Conservation (phyloP, 768 basidiomycete genomes). For the Hydnomerulius pinastri region DNA sequence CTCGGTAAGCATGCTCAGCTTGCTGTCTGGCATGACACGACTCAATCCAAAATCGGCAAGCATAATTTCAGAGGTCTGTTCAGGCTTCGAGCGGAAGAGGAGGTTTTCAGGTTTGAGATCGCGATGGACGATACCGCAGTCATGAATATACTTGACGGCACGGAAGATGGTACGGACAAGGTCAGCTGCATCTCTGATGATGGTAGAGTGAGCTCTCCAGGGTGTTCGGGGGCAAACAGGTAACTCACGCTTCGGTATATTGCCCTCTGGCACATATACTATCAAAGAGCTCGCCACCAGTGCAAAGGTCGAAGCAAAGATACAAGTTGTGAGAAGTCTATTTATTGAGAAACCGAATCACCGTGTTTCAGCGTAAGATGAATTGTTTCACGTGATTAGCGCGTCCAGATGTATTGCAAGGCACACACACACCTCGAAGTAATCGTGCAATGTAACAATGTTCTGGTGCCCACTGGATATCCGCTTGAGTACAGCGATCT, state of each 20-base stretch:
- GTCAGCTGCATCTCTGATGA: slow-evolving; percentile 78
- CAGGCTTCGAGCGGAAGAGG: slow-evolving; percentile 84
- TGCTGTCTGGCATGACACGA: slow-evolving; percentile 88
- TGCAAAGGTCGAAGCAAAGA: slow-evolving; percentile 94
- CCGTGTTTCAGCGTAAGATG: neutral
- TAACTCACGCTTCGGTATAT: slow-evolving; percentile 86
- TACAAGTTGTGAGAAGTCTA: slow-evolving; percentile 92
- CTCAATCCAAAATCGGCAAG: slow-evolving; percentile 96
- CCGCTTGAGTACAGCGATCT: slow-evolving; percentile 92
- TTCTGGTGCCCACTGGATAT: slow-evolving; percentile 89
- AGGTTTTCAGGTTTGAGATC: slow-evolving; percentile 99
- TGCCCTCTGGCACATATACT: slow-evolving; percentile 97
- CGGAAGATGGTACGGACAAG: slow-evolving; percentile 85
- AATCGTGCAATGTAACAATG: slow-evolving; percentile 93
- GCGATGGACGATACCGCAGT: slow-evolving; percentile 90
- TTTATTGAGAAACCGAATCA: neutral
- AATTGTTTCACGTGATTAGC: neutral
- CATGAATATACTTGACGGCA: slow-evolving; percentile 91
- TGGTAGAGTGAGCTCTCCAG: slow-evolving; percentile 24
- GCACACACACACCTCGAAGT: slow-evolving; percentile 75
- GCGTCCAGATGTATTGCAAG: neutral
- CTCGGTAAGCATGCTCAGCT: slow-evolving; percentile 86
- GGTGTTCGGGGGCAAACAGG: neutral
- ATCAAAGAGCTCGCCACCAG: slow-evolving; percentile 98
- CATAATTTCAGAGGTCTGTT: slow-evolving; percentile 89